Evolutionary conservation across 495 filamentous ascomycete genomes (phyloP).

Genomic region (Astrocystis sublimbata): DNA sequence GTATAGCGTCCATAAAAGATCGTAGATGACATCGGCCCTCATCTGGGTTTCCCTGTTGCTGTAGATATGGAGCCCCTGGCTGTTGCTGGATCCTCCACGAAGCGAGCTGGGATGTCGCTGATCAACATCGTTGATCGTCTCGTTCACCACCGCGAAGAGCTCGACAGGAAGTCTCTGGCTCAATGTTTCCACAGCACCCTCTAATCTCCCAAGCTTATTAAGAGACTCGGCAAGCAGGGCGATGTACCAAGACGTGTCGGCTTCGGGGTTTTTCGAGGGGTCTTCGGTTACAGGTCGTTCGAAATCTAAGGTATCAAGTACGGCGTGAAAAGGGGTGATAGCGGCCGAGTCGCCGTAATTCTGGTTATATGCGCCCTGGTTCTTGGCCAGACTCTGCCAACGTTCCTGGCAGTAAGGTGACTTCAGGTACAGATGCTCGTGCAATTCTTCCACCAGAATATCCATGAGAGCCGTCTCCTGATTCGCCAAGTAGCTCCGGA

Average conservation of each 20-base stretch:
- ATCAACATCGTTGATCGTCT: slow-evolving; percentile 90
- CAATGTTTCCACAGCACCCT: slow-evolving; percentile 81
- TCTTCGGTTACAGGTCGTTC: slow-evolving; percentile 75
- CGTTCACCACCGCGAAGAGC: slow-evolving; percentile 89
- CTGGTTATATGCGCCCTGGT: slow-evolving; percentile 45
- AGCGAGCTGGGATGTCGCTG: slow-evolving; percentile 79
- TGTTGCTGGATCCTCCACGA: slow-evolving; percentile 51
- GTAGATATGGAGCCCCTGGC: slow-evolving; percentile 64
- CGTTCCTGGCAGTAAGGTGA: slow-evolving; percentile 93
- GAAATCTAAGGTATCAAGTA: slow-evolving; percentile 77
- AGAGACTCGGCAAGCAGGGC: slow-evolving; percentile 83
- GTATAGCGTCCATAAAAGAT: slow-evolving; percentile 88
- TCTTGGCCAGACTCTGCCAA: slow-evolving; percentile 74
- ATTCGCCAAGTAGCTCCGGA: slow-evolving; percentile 85
- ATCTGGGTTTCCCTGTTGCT: slow-evolving; percentile 68
- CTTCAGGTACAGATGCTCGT: slow-evolving; percentile 96
- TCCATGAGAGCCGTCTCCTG: slow-evolving; percentile 91
- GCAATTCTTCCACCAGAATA: slow-evolving; percentile 92
- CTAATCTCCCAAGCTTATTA: slow-evolving; percentile 81
- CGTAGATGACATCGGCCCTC: slow-evolving; percentile 78
- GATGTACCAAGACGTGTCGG: slow-evolving; percentile 91
- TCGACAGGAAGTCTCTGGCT: slow-evolving; percentile 94
- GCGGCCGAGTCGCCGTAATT: slow-evolving; percentile 47
- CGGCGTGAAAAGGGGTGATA: slow-evolving; percentile 65
- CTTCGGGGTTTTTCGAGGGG: slow-evolving; percentile 85